Base-by-base conservation (phyloP, 768 basidiomycete genomes). In the Tephrocybe sp. region DNA sequence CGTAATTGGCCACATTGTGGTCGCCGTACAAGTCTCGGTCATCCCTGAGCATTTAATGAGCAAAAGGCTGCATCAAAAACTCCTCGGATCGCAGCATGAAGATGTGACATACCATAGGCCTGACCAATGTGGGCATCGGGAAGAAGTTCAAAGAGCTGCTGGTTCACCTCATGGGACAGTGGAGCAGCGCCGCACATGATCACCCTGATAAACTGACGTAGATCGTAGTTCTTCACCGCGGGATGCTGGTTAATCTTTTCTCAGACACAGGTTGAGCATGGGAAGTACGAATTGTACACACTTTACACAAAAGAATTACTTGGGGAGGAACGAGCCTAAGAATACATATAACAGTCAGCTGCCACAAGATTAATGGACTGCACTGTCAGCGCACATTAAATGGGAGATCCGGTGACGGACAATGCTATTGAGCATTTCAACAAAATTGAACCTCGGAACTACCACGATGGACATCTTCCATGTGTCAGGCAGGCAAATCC, bases 101-200 rank as follows among this genome's bases (percentile, higher is more conserved):
- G 31, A n/a, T 22, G 39, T 17, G 32, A 42, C 39, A 31, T 47
- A 77, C 82, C 82, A 52, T 83, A 84, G 4, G 75, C 77, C 62
- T 85, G 82, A 0, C 81, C 81, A 34, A 82, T 77, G 45, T 75
- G 72, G 2, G 76, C 78, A 36, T 76, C 60, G 0, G 81, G 82
- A 41, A 86, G 68, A 42, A 82, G 62, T 10, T 68, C 62, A 42
- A 74, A 73, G 16, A 85, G 67, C 48, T 77, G 72, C 30, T 74
- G 60, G 48, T 72, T 77, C 36, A 83, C 64, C 61, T 83, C 81
- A 52, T 72, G 69, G 5, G 82, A 77, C 6, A 85, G 68, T 6
- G 82, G 82, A 2, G 82, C 82, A 1, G 80, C 82, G n/a, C 79
- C 81, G 52, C 67, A 68, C 76, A 83, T 77, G 43, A 78, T 71